Base-by-base conservation (phyloP, 495 filamentous ascomycete genomes). In the Hyphodiscus hymeniophilus region DNA sequence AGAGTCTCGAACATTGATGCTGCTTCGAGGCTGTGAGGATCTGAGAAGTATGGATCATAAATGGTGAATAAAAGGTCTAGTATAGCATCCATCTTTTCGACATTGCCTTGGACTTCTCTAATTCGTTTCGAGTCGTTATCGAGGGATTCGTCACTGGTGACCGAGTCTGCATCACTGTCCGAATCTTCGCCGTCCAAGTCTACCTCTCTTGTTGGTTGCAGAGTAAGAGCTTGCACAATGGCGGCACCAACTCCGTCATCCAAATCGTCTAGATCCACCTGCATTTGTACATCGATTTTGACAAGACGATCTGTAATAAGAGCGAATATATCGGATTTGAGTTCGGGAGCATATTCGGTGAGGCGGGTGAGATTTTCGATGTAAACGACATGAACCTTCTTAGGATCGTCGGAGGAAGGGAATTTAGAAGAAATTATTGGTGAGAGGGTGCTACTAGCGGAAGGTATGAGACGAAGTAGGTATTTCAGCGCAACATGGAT, bases 221-320 rank as follows among this genome's bases (percentile, higher is more conserved):
- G 45, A 32, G 65, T 60, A 55, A 76, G 60, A 12, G 52, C 54
- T 35, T 58, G 52, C 3, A 73, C 72, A 32, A 72, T 71, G 55
- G 64, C 58, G 3, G 70, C 66, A 3, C 68, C 65, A 38, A 71
- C 64, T 38, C 74, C 75, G 47, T 77, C 73, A 28, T 76, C 71
- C 42, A 92, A 66, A 51, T 94, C 86, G 48, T 96, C 89, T 54
- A 96, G 74, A 55, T 97, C 89, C 10, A 87, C 78, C 62, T 95
- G 90, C 60, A 97, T 89, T 60, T 95, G 87, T 3, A 94, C 85
- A 55, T 99, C 92, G 38, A 94, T 82, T 63, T 92, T 94, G 48
- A 96, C 86, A 3, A 96, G 68, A 42, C 81, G 76, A 30, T 91
- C 83, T 10, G 84, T 85, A 33, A 96, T 80, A 15, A 95, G 66